Evolutionary conservation across 495 filamentous ascomycete species (phyloP).

Genomic region (Alectoria sarmentosa): DNA sequence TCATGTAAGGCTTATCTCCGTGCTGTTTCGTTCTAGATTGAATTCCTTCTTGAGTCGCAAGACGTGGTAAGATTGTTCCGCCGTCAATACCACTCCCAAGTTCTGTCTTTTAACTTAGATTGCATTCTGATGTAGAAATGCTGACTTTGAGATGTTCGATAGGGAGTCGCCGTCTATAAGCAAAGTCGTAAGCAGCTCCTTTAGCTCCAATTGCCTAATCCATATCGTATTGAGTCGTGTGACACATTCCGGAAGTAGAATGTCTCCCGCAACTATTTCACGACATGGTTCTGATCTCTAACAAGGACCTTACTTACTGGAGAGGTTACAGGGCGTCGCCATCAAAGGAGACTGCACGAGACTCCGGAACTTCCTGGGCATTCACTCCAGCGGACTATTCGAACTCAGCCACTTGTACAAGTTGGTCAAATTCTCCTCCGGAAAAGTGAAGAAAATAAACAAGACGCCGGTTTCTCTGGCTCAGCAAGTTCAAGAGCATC

Average conservation of each 20-base stretch:
- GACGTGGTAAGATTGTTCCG: neutral
- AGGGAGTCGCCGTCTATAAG: slow-evolving; percentile 56
- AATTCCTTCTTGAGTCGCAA: neutral
- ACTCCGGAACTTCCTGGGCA: slow-evolving; percentile 54
- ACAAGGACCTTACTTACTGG: neutral
- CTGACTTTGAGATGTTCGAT: neutral
- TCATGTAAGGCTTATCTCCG: slow-evolving; percentile 39
- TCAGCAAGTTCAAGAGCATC: slow-evolving; percentile 59
- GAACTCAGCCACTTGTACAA: slow-evolving; percentile 78
- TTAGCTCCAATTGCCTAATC: neutral
- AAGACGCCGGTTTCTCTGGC: slow-evolving; percentile 59
- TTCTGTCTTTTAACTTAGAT: neutral
- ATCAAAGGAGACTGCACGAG: slow-evolving; percentile 69
- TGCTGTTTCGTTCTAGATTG: neutral
- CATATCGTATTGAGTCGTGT: neutral
- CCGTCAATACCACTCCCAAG: neutral
- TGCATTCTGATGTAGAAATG: neutral
- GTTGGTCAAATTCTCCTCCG: slow-evolving; percentile 55
- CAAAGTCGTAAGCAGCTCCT: slow-evolving; percentile 42
- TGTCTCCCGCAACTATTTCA: neutral
- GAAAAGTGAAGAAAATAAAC: slow-evolving; percentile 49
- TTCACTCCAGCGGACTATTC: slow-evolving; percentile 59
- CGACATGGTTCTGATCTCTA: neutral
- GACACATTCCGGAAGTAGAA: neutral
- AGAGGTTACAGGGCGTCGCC: slow-evolving; percentile 47